Evolutionary conservation across 176 grass and related monocot genomes (phyloP).

Genomic region (Cenchrus fungigraminus): DNA sequence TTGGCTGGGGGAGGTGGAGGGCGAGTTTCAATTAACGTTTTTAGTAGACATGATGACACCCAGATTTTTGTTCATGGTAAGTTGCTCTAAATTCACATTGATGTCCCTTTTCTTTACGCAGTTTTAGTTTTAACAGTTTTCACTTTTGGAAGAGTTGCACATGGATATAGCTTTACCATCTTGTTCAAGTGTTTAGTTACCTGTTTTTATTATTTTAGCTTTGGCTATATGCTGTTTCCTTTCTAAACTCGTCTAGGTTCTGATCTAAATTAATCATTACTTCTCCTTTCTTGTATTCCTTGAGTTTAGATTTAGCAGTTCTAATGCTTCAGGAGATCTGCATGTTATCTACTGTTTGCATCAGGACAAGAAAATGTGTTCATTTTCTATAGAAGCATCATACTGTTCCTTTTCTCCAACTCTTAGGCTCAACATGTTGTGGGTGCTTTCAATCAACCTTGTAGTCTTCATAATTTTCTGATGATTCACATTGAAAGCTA

Average conservation of each 20-base stretch:
- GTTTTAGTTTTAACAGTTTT: not conserved
- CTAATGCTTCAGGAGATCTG: not conserved
- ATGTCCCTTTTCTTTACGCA: conserved; percentile 1
- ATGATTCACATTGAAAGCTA: conserved; percentile 4
- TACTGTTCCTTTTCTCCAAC: conserved; percentile 18
- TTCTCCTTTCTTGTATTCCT: conserved; percentile 23
- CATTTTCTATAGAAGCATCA: not conserved
- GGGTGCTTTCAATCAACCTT: conserved; percentile 14
- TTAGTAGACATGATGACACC: conserved; percentile 92
- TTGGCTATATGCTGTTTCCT: not conserved
- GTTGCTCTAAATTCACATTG: conserved; percentile 22
- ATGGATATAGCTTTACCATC: conserved; percentile 15
- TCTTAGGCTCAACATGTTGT: conserved; percentile 11
- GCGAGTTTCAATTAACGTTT: conserved; percentile 89
- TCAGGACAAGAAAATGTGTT: conserved; percentile 5
- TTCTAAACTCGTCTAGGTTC: conserved; percentile 15
- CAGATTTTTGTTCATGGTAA: conserved; percentile 86
- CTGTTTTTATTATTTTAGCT: not conserved
- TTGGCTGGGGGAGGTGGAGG: conserved; percentile 96
- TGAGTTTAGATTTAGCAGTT: conserved; percentile 24
- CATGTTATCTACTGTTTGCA: not conserved
- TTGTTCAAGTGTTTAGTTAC: not conserved
- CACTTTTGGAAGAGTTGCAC: not conserved
- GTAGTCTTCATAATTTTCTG: conserved; percentile 24
- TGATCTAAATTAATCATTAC: not conserved